Conservation (phyloP, 73 alveolate species). For the Paramecium sexaurelia region DNA sequence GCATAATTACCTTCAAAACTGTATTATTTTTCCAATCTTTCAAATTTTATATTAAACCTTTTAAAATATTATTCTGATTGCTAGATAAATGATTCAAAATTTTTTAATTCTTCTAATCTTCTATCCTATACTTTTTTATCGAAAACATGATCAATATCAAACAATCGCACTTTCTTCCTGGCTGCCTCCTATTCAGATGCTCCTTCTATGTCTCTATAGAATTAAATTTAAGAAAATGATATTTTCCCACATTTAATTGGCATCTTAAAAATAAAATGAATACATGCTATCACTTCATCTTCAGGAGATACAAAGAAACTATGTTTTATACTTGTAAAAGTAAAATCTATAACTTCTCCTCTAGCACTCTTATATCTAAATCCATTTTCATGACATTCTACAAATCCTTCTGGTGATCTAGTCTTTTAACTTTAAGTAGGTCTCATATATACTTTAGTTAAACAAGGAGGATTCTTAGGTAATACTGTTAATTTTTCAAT, state of each 20-base stretch:
- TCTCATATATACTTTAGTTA: neutral
- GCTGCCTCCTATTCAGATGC: conserved; percentile 80
- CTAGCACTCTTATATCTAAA: conserved; percentile 84
- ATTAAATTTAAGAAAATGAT: conserved; percentile 85
- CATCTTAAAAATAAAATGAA: conserved; percentile 89
- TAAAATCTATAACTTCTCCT: conserved; percentile 89
- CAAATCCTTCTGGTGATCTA: conserved; percentile 77
- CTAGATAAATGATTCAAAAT: neutral
- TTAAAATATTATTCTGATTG: conserved; percentile 74
- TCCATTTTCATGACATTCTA: conserved; percentile 96
- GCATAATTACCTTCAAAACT: conserved; percentile 91
- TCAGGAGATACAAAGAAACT: conserved; percentile 94
- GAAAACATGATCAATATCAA: neutral
- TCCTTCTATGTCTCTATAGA: conserved; percentile 91
- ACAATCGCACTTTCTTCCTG: neutral
- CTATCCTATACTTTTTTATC: conserved; percentile 10
- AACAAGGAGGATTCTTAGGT: neutral
- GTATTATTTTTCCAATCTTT: conserved; percentile 78
- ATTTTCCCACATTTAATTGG: conserved; percentile 85
- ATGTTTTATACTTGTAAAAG: conserved; percentile 87
- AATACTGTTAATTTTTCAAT: neutral
- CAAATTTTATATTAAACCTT: conserved; percentile 68
- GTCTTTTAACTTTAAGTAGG: neutral
- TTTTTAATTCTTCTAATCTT: neutral
- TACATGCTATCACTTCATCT: conserved; percentile 88